Evolutionary conservation across 306 rosid genomes (phyloP), one percentile per base, ranked within the genome.

Genomic region (Malus fusca): DNA sequence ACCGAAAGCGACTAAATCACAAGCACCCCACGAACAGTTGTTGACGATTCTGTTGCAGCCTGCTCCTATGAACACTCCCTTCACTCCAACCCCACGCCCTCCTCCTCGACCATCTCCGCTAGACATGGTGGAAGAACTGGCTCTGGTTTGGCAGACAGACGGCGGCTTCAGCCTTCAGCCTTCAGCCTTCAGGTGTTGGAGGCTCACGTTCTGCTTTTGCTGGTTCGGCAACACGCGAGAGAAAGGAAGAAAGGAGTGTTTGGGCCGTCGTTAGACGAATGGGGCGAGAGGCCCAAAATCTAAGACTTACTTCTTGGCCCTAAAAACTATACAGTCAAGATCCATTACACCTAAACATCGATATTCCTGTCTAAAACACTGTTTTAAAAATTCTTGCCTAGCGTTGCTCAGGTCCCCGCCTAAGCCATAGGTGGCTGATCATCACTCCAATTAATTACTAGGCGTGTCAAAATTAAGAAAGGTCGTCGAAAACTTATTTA

Each of bases 1-100:
- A 26, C 97, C 97, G 71, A 92, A 95, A 22, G 99, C 87, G 30
- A 90, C 88, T 5, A 95, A 85, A 78, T 90, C 93, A 77, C 85
- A 95, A 65, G 97, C 97, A 13, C 97, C 97, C 93, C 93, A 95
- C 0, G 97, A 90, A 26, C 90, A 93, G 81, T 95, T 95, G 88
- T 92, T 92, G 52, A 92, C 97, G 74, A 92, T 78, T 78, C 93
- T 84, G 87, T 95, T 95, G 80, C 99, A 95, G 7, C 97, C 97
- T 44, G 97, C 96, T 83, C 97, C 99, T 46, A 92, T 86, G 58
- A 95, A 95, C 55, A 86, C 85, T 68, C 79, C 72, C 72, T 92
- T 89, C 40, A 85, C 96, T 78, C 85, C 93, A 26, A 76, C 81
- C 8, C 68, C 82, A 21, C 60, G 63, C 11, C 35, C 25, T 14